Conservation (phyloP, 495 filamentous ascomycete species). For the Glarea lozoyensis region DNA sequence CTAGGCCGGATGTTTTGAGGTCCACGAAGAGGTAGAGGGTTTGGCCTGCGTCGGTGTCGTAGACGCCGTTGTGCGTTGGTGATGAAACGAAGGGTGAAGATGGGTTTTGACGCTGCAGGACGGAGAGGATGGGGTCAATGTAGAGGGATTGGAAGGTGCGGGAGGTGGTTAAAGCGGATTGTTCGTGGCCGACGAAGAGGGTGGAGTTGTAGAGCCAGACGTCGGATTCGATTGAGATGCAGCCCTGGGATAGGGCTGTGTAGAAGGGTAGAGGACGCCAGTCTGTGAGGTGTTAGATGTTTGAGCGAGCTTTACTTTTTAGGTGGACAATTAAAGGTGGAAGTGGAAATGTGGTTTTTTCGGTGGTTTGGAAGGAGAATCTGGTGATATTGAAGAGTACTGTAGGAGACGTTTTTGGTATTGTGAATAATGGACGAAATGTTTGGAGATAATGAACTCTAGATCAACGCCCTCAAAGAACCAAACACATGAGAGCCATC, state of each 20-base stretch:
- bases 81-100: slow-evolving; percentile 25
- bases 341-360: too few relatives aligned
- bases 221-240: slow-evolving; percentile 75
- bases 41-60: slow-evolving; percentile 47
- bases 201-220: slow-evolving; percentile 69
- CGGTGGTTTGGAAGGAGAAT: too few relatives aligned
- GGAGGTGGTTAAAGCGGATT: slow-evolving; percentile 34
- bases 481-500: too few relatives aligned
- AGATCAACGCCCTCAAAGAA: too few relatives aligned
- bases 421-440: too few relatives aligned
- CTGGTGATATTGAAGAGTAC: too few relatives aligned
- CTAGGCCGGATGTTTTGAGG: slow-evolving; percentile 46
- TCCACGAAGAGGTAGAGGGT: slow-evolving; percentile 56
- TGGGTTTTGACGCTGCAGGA: slow-evolving; percentile 44
- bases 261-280: slow-evolving; percentile 63
- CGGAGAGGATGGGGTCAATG: slow-evolving; percentile 49
- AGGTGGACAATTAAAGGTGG: too few relatives aligned
- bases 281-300: slow-evolving; percentile 14
- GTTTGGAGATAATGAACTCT: too few relatives aligned
- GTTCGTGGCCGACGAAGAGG: slow-evolving; percentile 50
- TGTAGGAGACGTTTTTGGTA: too few relatives aligned
- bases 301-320: too few relatives aligned
- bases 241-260: slow-evolving; percentile 54
- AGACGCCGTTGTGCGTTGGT: slow-evolving; percentile 44
- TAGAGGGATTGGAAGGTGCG: slow-evolving; percentile 56